Base-by-base conservation (phyloP, 331 rosid species). In the Malus hybrid region DNA sequence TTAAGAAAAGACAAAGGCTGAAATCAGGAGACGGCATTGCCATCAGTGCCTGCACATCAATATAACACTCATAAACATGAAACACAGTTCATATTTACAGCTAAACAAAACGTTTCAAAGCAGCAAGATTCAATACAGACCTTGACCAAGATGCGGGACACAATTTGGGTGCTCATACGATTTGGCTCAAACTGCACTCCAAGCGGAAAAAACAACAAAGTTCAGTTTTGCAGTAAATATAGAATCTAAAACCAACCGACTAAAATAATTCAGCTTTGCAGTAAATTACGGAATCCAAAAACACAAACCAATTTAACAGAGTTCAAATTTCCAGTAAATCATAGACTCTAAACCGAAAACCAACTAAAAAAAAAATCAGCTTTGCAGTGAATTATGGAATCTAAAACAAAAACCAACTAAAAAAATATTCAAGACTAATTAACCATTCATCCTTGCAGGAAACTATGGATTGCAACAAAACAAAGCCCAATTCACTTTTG, bases 11-110 rank as follows among this genome's bases (percentile, higher is more conserved):
- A 77, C 93, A 95, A 0, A 92, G 86, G 75, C 98, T 88, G 88
- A 95, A 95, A 75, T 95, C 99, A 6, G 99, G 98, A 44, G 98
- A 96, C 1, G 99, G 98, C 94, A 89, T 89, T 74, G 98, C 99
- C 98, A 92, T 92, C 78, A 95, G 87, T 5, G 97, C 91, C 97
- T 93, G 70, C 22, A 63, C 61, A 46, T 74, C 56, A 50, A 50
- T 50, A 39, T 12, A 19, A 20, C 22, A 74, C 4, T 26, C 29
- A 28, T 55, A n/a, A 7, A 63, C 16, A 42, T 46, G 0, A 63
- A 29, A 15, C 62, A 28, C 20, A 30, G 2, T 74, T 63, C 33
- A 12, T 12, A 11, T 5, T 14, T 6, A 19, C 15, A 16, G 56
- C 30, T 68, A 46, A 0, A 50, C 53, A 46, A 6, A 70, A 22